phyloP scores from a whole-genome alignment of 495 filamentous ascomycete genomes.

The Talaromyces liani region DNA sequence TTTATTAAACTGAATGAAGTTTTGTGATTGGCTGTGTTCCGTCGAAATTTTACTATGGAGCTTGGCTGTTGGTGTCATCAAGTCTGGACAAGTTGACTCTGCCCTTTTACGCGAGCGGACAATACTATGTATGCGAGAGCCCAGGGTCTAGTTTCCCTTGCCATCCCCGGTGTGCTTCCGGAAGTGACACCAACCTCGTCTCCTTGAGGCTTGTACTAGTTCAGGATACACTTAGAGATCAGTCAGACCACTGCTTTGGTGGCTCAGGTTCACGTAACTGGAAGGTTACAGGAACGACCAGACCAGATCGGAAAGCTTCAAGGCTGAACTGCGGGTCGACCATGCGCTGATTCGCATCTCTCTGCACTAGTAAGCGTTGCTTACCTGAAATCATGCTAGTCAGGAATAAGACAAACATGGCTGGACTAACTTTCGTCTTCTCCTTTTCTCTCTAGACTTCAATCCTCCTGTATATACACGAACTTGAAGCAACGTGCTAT shows the following conservation, averaged over 20 bases:
- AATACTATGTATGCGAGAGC: not conserved
- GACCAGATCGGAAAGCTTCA: not conserved
- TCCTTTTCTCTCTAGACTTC: not conserved
- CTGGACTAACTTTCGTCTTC: not conserved
- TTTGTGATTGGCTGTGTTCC: not conserved
- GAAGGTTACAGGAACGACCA: not conserved
- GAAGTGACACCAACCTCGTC: not conserved
- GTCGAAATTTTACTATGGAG: not conserved
- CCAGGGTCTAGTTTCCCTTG: not conserved
- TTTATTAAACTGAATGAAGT: not conserved
- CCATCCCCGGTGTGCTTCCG: not conserved
- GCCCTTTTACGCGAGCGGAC: not conserved
- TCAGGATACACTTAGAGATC: too few species aligned
- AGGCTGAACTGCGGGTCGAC: not conserved
- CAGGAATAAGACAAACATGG: not conserved
- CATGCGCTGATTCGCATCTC: not conserved
- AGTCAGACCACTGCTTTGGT: too few species aligned
- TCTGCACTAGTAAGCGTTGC: not conserved
- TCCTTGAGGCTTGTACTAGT: too few species aligned
- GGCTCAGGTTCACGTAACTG: not conserved
- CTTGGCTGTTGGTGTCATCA: not conserved
- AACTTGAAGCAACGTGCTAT: not conserved
- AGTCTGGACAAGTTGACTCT: not conserved
- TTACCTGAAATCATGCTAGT: slow-evolving; percentile 1
- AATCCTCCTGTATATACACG: not conserved